A percentile compares a stretch with the other conserved stretches of the same genome.
These are phyloP conservation scores for Nigrospora osmanthi DNA, from an alignment of 2,329 filamentous ascomycete genomes.

Conservation along the genomic window DNA sequence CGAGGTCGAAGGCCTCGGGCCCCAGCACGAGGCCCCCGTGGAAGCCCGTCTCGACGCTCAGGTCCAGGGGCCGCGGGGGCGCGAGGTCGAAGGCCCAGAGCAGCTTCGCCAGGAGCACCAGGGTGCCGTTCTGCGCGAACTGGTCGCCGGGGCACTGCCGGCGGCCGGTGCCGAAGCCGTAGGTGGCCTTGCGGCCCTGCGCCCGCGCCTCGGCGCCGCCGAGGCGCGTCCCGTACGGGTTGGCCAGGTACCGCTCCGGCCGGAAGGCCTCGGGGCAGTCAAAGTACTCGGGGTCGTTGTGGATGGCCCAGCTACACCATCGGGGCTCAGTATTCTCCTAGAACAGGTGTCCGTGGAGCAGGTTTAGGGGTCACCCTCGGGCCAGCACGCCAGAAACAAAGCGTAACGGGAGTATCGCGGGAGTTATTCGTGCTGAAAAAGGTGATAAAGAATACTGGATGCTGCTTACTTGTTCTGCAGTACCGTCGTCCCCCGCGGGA, in stretches of 20 bases:
- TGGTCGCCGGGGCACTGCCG: conserved; percentile 4
- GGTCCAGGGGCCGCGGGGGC: background rate
- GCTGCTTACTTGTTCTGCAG: conserved; percentile 6
- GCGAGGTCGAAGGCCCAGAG: conserved; percentile 4
- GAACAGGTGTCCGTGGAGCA: no score
- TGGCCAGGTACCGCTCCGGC: conserved; percentile 8
- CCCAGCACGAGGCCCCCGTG: conserved; percentile 2
- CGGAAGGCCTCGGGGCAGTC: conserved; percentile 7
- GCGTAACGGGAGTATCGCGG: no score
- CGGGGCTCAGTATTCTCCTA: no score
- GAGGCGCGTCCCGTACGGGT: conserved; percentile 4
- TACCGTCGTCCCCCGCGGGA: conserved; percentile 8
- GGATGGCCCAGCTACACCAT: conserved; percentile 10
- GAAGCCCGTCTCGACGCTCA: conserved; percentile 4
- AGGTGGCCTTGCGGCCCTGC: conserved; percentile 3
- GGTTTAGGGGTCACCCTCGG: no score
- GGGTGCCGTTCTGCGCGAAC: conserved; percentile 3
- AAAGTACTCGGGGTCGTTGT: conserved; percentile 7
- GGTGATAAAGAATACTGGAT: no score
- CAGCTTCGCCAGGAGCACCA: conserved; percentile 3
- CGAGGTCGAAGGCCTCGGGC: conserved; percentile 1
- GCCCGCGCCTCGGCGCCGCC: background rate
- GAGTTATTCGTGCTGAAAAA: no score
- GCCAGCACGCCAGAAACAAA: no score
- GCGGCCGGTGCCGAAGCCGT: conserved; percentile 4